These are phyloP conservation scores for Ophiorrhiza pumila DNA, from an alignment of 257 asterid genomes.

Conservation along the genomic window DNA sequence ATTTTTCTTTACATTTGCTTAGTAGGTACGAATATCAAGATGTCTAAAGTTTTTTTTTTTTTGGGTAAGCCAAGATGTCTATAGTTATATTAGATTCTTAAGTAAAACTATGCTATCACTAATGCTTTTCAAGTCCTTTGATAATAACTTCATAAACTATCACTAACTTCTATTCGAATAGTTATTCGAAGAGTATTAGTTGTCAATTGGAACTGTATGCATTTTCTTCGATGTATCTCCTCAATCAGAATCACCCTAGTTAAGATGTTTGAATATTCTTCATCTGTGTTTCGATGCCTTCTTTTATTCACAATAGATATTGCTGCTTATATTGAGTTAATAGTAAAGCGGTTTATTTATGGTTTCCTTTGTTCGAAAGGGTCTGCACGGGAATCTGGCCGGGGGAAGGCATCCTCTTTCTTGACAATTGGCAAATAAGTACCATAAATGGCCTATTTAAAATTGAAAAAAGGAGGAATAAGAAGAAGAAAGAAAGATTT, in stretches of 20 bases:
- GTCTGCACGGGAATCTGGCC: too few relatives aligned
- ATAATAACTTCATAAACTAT: neutral
- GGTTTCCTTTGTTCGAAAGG: constrained; percentile 4
- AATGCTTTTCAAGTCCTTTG: neutral
- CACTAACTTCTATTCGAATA: neutral
- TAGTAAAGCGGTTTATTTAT: neutral
- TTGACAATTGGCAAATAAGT: neutral
- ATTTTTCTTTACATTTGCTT: neutral
- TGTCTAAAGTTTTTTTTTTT: neutral
- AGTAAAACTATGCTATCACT: neutral
- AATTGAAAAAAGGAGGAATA: neutral
- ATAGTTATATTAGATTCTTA: neutral
- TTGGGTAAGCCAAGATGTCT: neutral
- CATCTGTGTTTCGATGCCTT: neutral
- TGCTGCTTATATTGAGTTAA: neutral
- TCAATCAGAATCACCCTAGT: neutral
- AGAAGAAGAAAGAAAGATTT: neutral
- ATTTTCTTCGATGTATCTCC: neutral
- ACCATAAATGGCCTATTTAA: neutral
- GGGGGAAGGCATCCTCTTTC: neutral
- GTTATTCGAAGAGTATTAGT: neutral
- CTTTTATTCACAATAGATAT: neutral
- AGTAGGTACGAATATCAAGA: neutral
- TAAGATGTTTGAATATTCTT: neutral
- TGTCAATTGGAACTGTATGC: neutral